Evolutionary conservation across 164 flowering plant genomes (phyloP).

Genomic region (Sextonia rubra): DNA sequence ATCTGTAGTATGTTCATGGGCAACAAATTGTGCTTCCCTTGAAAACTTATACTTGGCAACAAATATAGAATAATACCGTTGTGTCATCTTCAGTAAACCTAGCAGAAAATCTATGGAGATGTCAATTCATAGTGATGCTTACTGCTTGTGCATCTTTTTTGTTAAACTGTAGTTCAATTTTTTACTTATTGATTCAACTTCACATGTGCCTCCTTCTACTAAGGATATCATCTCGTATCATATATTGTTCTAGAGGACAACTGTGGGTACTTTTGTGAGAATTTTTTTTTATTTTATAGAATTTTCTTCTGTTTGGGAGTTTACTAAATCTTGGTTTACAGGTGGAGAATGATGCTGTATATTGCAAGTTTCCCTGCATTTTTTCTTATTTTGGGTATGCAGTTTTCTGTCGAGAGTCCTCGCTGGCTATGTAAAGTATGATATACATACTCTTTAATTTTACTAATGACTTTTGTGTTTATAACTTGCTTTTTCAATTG

Average conservation of each 20-base stretch:
- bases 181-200: no score
- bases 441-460: neutral
- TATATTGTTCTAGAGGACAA: neutral
- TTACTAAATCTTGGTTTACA: constrained; percentile 21
- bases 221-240: no score
- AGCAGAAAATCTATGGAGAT: no score
- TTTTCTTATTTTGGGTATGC: constrained; percentile 62
- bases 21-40: no score
- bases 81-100: no score
- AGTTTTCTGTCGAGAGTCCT: constrained; percentile 90
- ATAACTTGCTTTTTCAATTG: neutral
- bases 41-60: no score
- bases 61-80: no score
- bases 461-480: neutral
- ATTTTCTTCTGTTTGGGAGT: neutral
- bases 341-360: constrained; percentile 88
- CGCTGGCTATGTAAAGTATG: constrained; percentile 87
- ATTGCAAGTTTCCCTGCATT: constrained; percentile 70
- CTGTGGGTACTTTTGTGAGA: neutral
- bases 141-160: neutral
- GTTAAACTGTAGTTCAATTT: neutral
- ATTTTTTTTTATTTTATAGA: neutral
- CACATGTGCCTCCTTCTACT: no score
- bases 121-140: neutral
- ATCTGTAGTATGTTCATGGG: no score